A percentile compares a stretch with the other conserved stretches of the same genome.
phyloP scores from a whole-genome alignment of 495 filamentous ascomycete genomes.

The Daldinia bambusicola region DNA sequence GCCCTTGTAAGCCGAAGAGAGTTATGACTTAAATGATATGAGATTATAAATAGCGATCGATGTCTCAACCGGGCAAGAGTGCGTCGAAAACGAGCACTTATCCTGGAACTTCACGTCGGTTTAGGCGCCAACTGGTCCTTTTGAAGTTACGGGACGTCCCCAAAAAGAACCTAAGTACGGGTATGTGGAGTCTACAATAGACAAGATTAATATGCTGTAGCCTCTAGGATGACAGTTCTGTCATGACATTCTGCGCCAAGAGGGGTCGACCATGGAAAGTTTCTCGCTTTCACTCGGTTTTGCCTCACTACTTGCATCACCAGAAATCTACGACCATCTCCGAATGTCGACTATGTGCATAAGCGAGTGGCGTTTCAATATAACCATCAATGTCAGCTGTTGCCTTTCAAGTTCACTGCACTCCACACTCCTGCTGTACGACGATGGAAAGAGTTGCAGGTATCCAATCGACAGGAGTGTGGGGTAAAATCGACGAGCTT shows the following conservation, averaged over 20 bases:
- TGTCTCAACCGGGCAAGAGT: slow-evolving; percentile 9
- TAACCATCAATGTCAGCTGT: slow-evolving; percentile 48
- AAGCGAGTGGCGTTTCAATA: slow-evolving; percentile 51
- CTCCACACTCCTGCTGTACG: slow-evolving; percentile 50
- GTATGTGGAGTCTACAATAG: slow-evolving; percentile 41
- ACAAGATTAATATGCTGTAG: slow-evolving; percentile 42
- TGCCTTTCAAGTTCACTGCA: slow-evolving; percentile 45
- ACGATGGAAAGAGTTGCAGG: slow-evolving; percentile 44
- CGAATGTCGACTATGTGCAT: slow-evolving; percentile 44
- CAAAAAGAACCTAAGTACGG: slow-evolving; percentile 30
- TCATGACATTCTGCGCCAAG: slow-evolving; percentile 44
- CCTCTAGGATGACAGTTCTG: slow-evolving; percentile 31
- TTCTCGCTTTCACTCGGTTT: slow-evolving; percentile 48
- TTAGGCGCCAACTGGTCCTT: slow-evolving; percentile 28
- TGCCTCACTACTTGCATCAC: slow-evolving; percentile 45
- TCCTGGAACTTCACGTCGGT: not conserved
- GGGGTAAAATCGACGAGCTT: slow-evolving; percentile 48
- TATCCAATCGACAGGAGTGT: slow-evolving; percentile 44
- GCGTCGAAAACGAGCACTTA: slow-evolving; percentile 8
- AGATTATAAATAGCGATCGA: slow-evolving; percentile 26
- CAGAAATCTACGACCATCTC: slow-evolving; percentile 35
- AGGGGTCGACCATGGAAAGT: slow-evolving; percentile 25
- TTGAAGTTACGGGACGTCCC: slow-evolving; percentile 25
- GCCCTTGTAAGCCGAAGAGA: slow-evolving; percentile 26
- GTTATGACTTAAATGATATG: slow-evolving; percentile 21